These are phyloP conservation scores for Eucalyptus decipiens DNA, from an alignment of 345 rosid genomes.

Conservation along the genomic window DNA sequence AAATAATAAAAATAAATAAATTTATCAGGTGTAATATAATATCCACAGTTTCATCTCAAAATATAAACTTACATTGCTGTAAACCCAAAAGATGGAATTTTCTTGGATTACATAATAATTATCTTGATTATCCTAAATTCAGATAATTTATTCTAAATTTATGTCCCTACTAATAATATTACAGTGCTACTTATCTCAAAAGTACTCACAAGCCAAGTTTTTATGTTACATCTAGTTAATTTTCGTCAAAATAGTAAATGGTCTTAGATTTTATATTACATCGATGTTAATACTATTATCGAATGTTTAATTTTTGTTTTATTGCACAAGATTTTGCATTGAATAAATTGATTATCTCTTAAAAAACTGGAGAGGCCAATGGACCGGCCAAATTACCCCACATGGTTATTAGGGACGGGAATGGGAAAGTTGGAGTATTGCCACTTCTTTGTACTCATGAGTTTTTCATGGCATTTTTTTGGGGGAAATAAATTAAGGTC, in stretches of 20 bases:
- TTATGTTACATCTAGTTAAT: neutral
- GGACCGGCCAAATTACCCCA: neutral
- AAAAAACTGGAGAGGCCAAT: fast-evolving
- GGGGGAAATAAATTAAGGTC: neutral
- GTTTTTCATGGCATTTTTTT: neutral
- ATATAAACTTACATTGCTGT: neutral
- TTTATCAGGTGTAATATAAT: neutral
- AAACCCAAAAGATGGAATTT: neutral
- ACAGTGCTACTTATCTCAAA: neutral
- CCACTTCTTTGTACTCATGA: fast-evolving
- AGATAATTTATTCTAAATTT: neutral
- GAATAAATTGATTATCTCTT: neutral
- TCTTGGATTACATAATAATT: neutral
- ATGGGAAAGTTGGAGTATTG: neutral
- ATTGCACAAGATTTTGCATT: neutral
- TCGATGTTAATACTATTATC: neutral
- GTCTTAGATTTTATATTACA: neutral
- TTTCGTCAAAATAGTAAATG: neutral
- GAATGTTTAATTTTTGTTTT: neutral
- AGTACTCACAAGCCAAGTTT: neutral
- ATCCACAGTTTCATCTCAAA: neutral
- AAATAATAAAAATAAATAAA: neutral
- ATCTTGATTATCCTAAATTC: neutral
- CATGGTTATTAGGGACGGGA: neutral
- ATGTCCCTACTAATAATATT: neutral